These are phyloP conservation scores for Neurospora crassa DNA, from an alignment of 2,329 filamentous ascomycete genomes.

Conservation along the genomic window DNA sequence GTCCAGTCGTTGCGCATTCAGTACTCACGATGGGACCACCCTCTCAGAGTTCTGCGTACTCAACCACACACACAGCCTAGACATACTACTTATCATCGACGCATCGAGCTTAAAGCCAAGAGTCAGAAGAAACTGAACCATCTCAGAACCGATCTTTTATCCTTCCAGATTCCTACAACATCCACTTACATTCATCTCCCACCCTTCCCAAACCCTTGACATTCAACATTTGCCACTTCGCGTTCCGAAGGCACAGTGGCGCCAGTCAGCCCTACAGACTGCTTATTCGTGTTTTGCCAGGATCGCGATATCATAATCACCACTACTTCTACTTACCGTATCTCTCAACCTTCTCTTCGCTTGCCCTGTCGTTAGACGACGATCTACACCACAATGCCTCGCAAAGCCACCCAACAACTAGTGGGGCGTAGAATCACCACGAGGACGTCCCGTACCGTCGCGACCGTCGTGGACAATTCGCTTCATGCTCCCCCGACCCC, in stretches of 20 bases:
- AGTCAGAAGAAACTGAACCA: background rate
- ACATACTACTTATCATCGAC: background rate
- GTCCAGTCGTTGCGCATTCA: constrained; percentile 29
- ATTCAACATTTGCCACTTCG: background rate
- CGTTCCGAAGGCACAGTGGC: background rate
- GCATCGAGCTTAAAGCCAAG: background rate
- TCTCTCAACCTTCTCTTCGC: background rate
- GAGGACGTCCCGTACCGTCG: constrained; percentile 25
- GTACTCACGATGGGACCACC: constrained; percentile 47
- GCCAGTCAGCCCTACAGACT: background rate
- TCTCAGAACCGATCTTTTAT: background rate
- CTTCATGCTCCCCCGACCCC: constrained; percentile 20
- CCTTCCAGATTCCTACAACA: background rate
- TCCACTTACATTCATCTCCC: background rate
- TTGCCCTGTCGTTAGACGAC: background rate
- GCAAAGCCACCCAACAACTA: background rate
- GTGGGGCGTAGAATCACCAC: constrained; percentile 19
- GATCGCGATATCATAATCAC: background rate
- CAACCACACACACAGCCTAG: constrained; percentile 10
- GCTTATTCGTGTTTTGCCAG: background rate
- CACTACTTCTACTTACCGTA: background rate
- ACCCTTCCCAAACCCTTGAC: background rate
- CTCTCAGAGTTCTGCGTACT: constrained; percentile 33
- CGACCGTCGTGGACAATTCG: constrained; percentile 3
- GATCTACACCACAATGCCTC: background rate